Base-by-base conservation (phyloP, 176 grass and related monocot genomes). In the Bolboschoenus planiculmis region DNA sequence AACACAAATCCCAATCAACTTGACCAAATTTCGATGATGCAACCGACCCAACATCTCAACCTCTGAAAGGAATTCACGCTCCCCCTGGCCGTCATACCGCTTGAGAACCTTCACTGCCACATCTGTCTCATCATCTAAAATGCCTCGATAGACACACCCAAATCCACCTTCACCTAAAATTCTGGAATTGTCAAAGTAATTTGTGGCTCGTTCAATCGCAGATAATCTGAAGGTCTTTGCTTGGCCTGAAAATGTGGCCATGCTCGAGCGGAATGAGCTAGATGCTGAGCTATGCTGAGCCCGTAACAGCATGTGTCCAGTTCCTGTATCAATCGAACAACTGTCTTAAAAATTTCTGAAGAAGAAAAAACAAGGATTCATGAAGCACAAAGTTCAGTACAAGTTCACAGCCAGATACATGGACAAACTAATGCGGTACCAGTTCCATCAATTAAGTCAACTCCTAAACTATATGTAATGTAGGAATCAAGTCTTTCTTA, bases 91-190 rank as follows among this genome's bases (percentile, higher is more conserved):
- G 50, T 95, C 96, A 50, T 76, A 76, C 88, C 96, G 94, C 86
- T 91, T 94, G 35, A 99, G 86, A 91, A 99, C 93, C 87, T 99
- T 99, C 23, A 99, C 93, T 0, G 96, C 96, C 84, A 99, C 88
- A 24, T 27, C 80, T 0, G 87, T 90, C 81, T 90, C 93, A 81
- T 95, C 89, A 80, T 91, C 96, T 58, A 99, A 89, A 47, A 55
- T 88, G 16, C 96, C 96, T 59, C 83, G 87, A 46, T 99, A 99
- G 35, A 99, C 96, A 78, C 87, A 89, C 73, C 96, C 96, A 24
- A 99, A 99, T 42, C 96, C 96, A 84, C 96, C 96, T 84, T 99
- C 96, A 46, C 96, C 96, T 78, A 99, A 87, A 78, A 99, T 88
- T 73, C 85, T 91, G 21, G 86, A 87, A 76, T 93, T 82, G 81